Conservation (phyloP, 495 filamentous ascomycete species). For the Xylaria grammica region DNA sequence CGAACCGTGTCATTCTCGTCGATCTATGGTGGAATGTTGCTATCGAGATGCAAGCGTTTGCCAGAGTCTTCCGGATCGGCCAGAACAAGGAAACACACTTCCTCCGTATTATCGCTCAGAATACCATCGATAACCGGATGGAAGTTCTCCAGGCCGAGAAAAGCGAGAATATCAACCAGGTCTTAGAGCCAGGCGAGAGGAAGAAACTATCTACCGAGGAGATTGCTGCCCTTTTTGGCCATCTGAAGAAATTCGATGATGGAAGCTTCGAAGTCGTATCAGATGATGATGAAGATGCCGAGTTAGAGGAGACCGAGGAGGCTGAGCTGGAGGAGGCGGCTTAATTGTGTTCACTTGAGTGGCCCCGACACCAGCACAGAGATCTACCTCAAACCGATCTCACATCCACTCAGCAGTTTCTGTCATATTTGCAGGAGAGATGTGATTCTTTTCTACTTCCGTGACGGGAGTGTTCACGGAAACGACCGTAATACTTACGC, state of each 20-base stretch:
- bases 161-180: constrained; percentile 10
- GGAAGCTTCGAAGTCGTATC: background rate
- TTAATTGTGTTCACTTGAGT: background rate
- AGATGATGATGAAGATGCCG: background rate
- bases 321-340: background rate
- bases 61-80: constrained; percentile 66
- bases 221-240: background rate
- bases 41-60: constrained; percentile 60
- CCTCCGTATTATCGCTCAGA: constrained; percentile 54
- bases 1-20: constrained; percentile 49
- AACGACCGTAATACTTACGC: no score
- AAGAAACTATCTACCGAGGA: background rate
- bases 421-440: no score
- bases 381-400: background rate
- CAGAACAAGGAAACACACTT: constrained; percentile 61
- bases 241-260: background rate
- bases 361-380: background rate
- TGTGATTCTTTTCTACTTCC: no score
- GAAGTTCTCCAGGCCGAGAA: constrained; percentile 35
- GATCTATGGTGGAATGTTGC: constrained; percentile 50
- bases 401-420: no score
- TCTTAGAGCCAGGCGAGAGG: background rate
- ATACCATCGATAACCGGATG: constrained; percentile 59
- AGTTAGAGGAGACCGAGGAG: background rate
- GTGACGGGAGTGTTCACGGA: no score